Percentiles rank a stretch among this genome's conserved stretches.
phyloP scores from a whole-genome alignment of 176 grass and related monocot genomes.

The Aegilops speltoides region DNA sequence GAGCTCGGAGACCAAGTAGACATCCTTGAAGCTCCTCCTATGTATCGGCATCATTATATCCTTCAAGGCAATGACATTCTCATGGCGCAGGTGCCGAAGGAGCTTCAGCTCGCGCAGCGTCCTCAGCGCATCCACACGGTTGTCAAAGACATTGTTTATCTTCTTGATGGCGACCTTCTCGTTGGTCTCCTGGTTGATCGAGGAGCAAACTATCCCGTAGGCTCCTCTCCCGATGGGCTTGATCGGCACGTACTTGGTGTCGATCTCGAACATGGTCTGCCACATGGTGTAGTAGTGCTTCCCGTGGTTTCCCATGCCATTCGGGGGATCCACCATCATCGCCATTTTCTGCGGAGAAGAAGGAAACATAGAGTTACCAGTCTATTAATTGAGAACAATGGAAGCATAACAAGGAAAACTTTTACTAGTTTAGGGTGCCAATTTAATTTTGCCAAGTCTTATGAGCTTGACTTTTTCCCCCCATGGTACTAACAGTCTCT shows the following conservation, averaged over 20 bases:
- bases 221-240: constrained; percentile 55
- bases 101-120: constrained; percentile 57
- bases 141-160: constrained; percentile 67
- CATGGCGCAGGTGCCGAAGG: constrained; percentile 50
- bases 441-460: not conserved
- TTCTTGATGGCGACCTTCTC: constrained; percentile 55
- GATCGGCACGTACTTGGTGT: constrained; percentile 58
- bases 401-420: not conserved
- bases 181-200: constrained; percentile 41
- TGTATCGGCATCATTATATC: constrained; percentile 66
- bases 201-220: constrained; percentile 49
- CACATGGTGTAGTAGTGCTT: constrained; percentile 71
- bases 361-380: too few relatives aligned
- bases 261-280: constrained; percentile 57
- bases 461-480: not conserved
- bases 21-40: constrained; percentile 62
- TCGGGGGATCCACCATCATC: constrained; percentile 53
- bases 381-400: not conserved
- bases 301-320: constrained; percentile 46
- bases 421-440: not conserved
- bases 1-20: constrained; percentile 61
- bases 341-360: constrained; percentile 28
- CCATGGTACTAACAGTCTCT: not conserved
- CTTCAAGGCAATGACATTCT: constrained; percentile 64
- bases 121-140: constrained; percentile 57